Evolutionary conservation across 345 rosid species (phyloP).

Genomic region (Pistacia integerrima): DNA sequence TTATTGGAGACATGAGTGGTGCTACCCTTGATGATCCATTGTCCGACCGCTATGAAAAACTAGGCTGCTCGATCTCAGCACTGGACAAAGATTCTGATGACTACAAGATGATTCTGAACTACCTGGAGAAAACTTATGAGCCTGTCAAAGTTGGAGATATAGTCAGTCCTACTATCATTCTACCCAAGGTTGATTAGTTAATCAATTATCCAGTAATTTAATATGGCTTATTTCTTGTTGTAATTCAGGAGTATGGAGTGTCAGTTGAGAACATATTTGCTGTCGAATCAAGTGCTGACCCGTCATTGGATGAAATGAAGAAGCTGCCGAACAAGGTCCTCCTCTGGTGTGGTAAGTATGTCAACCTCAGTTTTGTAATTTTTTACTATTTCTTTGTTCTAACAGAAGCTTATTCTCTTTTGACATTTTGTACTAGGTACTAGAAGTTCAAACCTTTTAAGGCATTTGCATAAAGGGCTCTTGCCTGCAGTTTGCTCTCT

Average conservation of each 20-base stretch:
- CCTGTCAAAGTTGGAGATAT: conserved; percentile 70
- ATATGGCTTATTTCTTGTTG: background rate
- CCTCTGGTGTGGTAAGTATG: conserved; percentile 75
- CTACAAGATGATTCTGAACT: conserved; percentile 72
- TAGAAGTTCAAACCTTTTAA: conserved; percentile 56
- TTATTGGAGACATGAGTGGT: conserved; percentile 69
- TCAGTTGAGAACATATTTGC: conserved; percentile 61
- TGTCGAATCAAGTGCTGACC: conserved; percentile 53
- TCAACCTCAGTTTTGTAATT: background rate
- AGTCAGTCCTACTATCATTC: conserved; percentile 34
- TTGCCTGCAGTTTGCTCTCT: conserved; percentile 71
- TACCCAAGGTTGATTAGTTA: background rate
- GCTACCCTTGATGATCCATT: conserved; percentile 74
- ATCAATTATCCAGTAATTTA: background rate
- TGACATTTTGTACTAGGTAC: conserved; percentile 35
- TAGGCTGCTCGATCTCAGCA: conserved; percentile 59
- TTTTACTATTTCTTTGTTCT: background rate
- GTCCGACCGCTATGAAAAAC: conserved; percentile 52
- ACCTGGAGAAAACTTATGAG: conserved; percentile 69
- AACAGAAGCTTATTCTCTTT: background rate
- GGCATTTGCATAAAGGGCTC: conserved; percentile 76
- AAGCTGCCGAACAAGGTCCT: conserved; percentile 67
- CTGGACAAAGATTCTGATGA: conserved; percentile 66
- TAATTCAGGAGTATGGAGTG: conserved; percentile 57
- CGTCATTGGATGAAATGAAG: conserved; percentile 67